These are phyloP conservation scores for Yamadazyma dendronema DNA, from an alignment of 1,139 yeast species.

Conservation along the genomic window DNA sequence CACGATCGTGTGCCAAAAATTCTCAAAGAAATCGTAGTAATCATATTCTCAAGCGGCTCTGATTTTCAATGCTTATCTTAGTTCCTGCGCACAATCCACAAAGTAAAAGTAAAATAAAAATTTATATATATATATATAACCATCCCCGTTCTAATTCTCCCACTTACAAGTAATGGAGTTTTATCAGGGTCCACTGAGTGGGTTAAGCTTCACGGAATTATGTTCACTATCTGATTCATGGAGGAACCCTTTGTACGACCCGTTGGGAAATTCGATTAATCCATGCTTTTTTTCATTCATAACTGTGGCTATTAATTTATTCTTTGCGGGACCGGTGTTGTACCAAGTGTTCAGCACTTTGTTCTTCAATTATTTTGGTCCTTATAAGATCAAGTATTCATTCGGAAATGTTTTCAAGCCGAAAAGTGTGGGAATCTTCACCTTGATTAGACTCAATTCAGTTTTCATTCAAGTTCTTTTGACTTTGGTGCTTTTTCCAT, in stretches of 20 bases:
- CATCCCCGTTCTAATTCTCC: neutral
- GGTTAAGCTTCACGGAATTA: neutral
- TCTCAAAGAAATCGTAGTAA: too few relatives aligned
- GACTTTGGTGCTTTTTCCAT: slow-evolving; percentile 15
- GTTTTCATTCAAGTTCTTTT: slow-evolving; percentile 23
- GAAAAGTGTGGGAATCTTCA: slow-evolving; percentile 28
- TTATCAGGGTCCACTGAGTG: neutral
- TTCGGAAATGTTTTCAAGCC: slow-evolving; percentile 28
- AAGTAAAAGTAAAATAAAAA: neutral
- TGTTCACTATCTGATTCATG: slow-evolving; percentile 10
- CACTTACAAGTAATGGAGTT: neutral
- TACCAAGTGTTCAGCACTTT: slow-evolving; percentile 19
- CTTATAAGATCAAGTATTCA: slow-evolving; percentile 25
- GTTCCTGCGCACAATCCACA: too few relatives aligned
- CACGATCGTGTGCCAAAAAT: too few relatives aligned
- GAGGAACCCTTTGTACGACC: slow-evolving; percentile 24
- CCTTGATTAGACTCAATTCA: slow-evolving; percentile 23
- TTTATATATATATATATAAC: too few relatives aligned
- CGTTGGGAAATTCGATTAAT: slow-evolving; percentile 26
- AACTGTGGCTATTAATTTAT: slow-evolving; percentile 7
- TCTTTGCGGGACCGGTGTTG: slow-evolving; percentile 10
- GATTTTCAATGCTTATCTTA: too few relatives aligned
- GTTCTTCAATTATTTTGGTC: slow-evolving; percentile 25
- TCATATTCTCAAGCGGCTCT: too few relatives aligned
- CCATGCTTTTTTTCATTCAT: slow-evolving; percentile 32